Percentiles rank a stretch among this genome's conserved stretches.
Evolutionary conservation across 2,329 filamentous ascomycete species (phyloP).

Genomic region (Fusarium sp.): DNA sequence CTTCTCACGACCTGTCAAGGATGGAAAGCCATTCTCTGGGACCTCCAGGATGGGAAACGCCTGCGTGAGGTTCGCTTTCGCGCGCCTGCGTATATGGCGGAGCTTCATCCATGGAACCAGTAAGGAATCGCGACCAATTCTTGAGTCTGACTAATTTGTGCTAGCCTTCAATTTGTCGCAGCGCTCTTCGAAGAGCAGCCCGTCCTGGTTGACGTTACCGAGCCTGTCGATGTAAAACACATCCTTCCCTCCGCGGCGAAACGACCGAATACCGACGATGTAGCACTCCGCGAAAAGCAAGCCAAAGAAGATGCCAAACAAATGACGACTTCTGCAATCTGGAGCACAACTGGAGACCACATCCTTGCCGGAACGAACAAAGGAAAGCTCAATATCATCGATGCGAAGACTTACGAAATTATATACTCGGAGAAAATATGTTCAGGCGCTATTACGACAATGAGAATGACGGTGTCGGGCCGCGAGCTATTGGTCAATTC

Average conservation of each 20-base stretch:
- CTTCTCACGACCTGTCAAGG: slow-evolving; percentile 93
- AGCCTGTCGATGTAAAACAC: slow-evolving; percentile 78
- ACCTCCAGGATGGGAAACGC: slow-evolving; percentile 77
- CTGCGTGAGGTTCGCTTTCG: slow-evolving; percentile 90
- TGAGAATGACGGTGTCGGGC: slow-evolving; percentile 85
- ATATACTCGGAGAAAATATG: slow-evolving; percentile 93
- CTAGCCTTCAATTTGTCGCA: slow-evolving; percentile 83
- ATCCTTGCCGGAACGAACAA: slow-evolving; percentile 95
- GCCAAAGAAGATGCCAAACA: slow-evolving; percentile 93
- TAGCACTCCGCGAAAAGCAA: slow-evolving; percentile 82
- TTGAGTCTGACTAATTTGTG: slow-evolving; percentile 39
- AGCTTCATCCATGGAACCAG: slow-evolving; percentile 93
- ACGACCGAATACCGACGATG: slow-evolving; percentile 77
- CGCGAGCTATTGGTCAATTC: slow-evolving; percentile 92
- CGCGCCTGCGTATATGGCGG: slow-evolving; percentile 94
- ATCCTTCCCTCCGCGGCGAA: slow-evolving; percentile 85
- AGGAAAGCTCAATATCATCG: slow-evolving; percentile 95
- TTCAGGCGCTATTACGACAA: slow-evolving; percentile 86
- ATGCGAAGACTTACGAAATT: slow-evolving; percentile 81
- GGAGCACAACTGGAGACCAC: slow-evolving; percentile 86
- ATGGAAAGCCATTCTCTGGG: slow-evolving; percentile 97
- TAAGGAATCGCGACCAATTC: slow-evolving; percentile 55
- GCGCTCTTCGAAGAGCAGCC: slow-evolving; percentile 95
- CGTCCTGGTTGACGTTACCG: slow-evolving; percentile 84
- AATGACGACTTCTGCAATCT: slow-evolving; percentile 92